Evolutionary conservation across 2,329 filamentous ascomycete genomes (phyloP), one percentile per base, ranked within the genome.

Genomic region (Xylaria sp.): DNA sequence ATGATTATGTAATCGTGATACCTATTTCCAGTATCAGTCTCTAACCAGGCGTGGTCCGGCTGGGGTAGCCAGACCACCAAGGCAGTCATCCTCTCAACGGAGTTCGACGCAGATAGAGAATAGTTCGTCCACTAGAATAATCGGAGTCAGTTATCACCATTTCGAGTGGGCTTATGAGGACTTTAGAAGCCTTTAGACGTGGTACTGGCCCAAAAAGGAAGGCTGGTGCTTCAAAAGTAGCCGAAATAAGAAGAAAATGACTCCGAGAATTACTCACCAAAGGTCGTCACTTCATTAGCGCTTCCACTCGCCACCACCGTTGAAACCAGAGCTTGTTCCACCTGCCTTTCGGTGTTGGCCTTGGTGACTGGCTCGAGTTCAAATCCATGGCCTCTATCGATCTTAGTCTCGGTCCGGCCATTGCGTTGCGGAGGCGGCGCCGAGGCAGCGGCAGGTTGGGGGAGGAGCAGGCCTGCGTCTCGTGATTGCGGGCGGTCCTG

Each of bases 291-390:
- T 39, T 80, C 78, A 5, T 74, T 78, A 30, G 72, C 73, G 53
- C 78, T 79, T 70, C 81, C 80, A 32, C 78, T 79, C 56, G 78
- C 78, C 6, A 79, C 71, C 17, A 78, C 77, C 0, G 80, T 76
- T 9, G 76, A 75, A 53, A 76, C 75, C 5, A 72, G 67, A 3
- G 66, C 71, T 6, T 67, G 60, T 2, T 74, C 75, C 4, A 39
- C 48, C n/a, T 36, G 42, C 21, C 11, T 14, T 7, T 59, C 32
- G 3, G 61, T 47, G 21, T 67, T 65, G 47, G 68, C 71, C 9
- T 72, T 67, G 56, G 79, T 34, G 56, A 72, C 57, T 45, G 54
- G 30, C 54, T 51, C 34, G 5, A 65, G 27, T 34, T 66, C 66
- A 21, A 62, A 27, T 5, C n/a, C 19, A 11, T 9, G 24, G 5